These are phyloP conservation scores for Acacia melanoxylon DNA, from an alignment of 306 rosid genomes.

Conservation along the genomic window DNA sequence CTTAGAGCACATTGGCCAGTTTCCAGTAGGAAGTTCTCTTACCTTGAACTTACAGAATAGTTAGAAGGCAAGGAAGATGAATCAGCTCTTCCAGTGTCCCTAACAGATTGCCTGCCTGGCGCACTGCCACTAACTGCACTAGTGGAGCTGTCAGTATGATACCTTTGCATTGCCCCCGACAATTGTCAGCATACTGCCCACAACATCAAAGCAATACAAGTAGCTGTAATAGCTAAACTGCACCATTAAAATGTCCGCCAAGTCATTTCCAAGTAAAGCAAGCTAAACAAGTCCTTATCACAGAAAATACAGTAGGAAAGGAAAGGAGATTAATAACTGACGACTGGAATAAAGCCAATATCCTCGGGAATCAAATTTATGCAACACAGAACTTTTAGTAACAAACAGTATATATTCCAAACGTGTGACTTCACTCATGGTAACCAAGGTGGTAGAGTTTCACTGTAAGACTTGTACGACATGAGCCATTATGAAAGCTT, in stretches of 20 bases:
- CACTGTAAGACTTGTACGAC: constrained; percentile 8
- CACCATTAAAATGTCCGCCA: constrained; percentile 35
- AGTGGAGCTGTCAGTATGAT: constrained; percentile 83
- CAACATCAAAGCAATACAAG: constrained; percentile 62
- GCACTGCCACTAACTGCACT: constrained; percentile 87
- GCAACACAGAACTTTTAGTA: constrained; percentile 10
- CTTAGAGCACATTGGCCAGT: neutral
- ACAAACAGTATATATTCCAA: constrained; percentile 14
- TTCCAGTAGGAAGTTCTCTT: constrained; percentile 29
- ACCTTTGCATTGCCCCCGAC: constrained; percentile 91
- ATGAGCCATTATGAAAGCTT: neutral
- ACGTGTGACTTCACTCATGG: neutral
- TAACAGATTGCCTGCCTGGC: constrained; percentile 71
- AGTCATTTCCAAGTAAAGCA: constrained; percentile 31
- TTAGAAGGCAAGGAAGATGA: constrained; percentile 70
- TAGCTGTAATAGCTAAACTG: constrained; percentile 50
- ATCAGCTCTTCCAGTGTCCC: constrained; percentile 85
- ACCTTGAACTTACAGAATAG: constrained; percentile 74
- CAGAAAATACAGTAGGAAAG: neutral
- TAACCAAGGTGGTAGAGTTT: neutral
- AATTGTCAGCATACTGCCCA: constrained; percentile 87
- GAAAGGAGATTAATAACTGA: constrained; percentile 8
- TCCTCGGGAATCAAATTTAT: constrained; percentile 11
- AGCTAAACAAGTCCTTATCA: neutral
- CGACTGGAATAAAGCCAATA: neutral